Conservation (phyloP, 1,284 basidiomycete genomes). For the Mrakiaceae sp. region DNA sequence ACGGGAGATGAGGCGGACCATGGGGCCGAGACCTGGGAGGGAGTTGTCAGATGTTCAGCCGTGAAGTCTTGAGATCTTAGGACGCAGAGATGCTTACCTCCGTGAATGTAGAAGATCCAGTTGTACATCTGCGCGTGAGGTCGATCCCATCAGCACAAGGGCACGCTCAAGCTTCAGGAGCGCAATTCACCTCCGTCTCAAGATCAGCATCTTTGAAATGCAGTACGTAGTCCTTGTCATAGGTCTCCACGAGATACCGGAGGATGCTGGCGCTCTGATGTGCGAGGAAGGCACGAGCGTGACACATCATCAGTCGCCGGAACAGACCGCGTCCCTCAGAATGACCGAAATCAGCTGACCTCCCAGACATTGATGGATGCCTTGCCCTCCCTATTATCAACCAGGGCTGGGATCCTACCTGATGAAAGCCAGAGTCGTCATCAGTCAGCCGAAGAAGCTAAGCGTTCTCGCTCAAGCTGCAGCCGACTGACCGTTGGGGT, state of each 20-base stretch:
- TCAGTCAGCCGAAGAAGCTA: conserved; percentile 55
- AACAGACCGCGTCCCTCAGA: too few species aligned
- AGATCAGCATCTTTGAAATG: conserved; percentile 39
- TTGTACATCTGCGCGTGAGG: conserved; percentile 29
- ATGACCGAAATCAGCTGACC: background rate
- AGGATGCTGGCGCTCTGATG: background rate
- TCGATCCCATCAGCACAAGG: too few species aligned
- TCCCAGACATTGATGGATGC: too few species aligned
- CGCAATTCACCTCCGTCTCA: conserved; percentile 35
- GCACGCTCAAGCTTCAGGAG: conserved; percentile 42
- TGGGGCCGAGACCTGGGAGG: background rate
- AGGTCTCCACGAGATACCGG: conserved; percentile 14
- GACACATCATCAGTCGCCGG: too few species aligned
- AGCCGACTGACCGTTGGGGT: conserved; percentile 53
- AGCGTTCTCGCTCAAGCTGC: conserved; percentile 55
- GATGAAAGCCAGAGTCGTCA: conserved; percentile 36
- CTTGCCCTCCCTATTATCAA: too few species aligned
- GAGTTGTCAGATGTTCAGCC: too few species aligned
- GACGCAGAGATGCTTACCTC: background rate
- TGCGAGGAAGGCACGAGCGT: too few species aligned
- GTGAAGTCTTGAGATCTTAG: too few species aligned
- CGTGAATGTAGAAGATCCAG: conserved; percentile 50
- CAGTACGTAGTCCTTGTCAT: conserved; percentile 43
- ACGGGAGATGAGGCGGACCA: conserved; percentile 24
- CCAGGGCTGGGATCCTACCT: conserved; percentile 26